Conservation (phyloP, 2,329 filamentous ascomycete genomes). For the Penicillium occitanis region DNA sequence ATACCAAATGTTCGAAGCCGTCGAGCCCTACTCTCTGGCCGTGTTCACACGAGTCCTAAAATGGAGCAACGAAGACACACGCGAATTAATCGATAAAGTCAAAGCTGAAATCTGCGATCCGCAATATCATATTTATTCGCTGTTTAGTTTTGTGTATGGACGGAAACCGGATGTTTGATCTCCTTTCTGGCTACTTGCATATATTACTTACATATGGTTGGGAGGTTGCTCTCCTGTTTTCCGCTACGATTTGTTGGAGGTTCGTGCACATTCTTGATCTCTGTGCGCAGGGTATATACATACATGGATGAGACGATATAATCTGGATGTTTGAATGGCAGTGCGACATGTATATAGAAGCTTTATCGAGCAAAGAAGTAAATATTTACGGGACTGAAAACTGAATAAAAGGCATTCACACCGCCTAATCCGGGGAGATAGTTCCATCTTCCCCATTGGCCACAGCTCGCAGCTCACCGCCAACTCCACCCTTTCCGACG, state of each 20-base stretch:
- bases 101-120: slow-evolving; percentile 33
- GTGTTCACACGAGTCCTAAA: slow-evolving; percentile 31
- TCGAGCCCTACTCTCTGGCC: slow-evolving; percentile 29
- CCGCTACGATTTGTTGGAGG: background rate
- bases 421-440: background rate
- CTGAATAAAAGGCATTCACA: background rate
- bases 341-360: background rate
- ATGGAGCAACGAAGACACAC: slow-evolving; percentile 31
- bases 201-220: background rate
- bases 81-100: slow-evolving; percentile 33
- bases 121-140: slow-evolving; percentile 31
- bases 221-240: background rate
- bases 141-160: slow-evolving; percentile 22
- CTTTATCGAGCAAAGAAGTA: background rate
- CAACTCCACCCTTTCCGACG: background rate
- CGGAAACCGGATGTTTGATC: slow-evolving; percentile 20
- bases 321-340: background rate
- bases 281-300: background rate
- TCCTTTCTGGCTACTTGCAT: background rate
- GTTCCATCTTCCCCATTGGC: background rate
- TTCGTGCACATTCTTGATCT: background rate
- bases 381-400: background rate
- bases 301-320: background rate
- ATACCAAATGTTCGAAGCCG: slow-evolving; percentile 26
- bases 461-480: background rate